These are phyloP conservation scores for Neonectria punicea DNA, from an alignment of 2,329 filamentous ascomycete genomes.

Conservation along the genomic window DNA sequence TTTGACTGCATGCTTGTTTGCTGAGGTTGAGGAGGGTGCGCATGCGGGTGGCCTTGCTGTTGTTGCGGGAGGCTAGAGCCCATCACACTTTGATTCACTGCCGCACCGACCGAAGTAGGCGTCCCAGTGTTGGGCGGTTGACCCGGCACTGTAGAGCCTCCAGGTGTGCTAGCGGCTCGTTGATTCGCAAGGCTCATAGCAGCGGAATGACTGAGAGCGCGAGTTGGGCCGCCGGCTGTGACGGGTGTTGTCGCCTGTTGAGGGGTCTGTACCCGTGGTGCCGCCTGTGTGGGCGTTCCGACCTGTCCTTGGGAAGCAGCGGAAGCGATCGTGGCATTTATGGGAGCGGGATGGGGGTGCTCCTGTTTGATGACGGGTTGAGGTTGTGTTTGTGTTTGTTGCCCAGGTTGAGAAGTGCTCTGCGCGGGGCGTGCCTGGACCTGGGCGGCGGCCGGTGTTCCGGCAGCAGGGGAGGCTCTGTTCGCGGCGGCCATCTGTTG, in stretches of 20 bases:
- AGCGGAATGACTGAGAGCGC: slow-evolving; percentile 60
- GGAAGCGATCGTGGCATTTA: slow-evolving; percentile 58
- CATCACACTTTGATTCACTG: slow-evolving; percentile 48
- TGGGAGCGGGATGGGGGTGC: slow-evolving; percentile 53
- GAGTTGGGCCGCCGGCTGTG: slow-evolving; percentile 51
- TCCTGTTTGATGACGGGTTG: slow-evolving; percentile 48
- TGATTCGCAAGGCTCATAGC: slow-evolving; percentile 62
- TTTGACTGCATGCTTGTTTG: slow-evolving; percentile 64
- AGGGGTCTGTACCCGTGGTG: slow-evolving; percentile 61
- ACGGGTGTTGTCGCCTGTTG: slow-evolving; percentile 59
- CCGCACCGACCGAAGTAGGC: slow-evolving; percentile 42
- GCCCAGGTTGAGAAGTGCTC: slow-evolving; percentile 39
- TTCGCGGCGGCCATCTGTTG: slow-evolving; percentile 48
- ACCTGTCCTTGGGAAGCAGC: slow-evolving; percentile 52
- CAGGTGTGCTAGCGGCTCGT: slow-evolving; percentile 50
- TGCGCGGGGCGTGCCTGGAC: slow-evolving; percentile 43
- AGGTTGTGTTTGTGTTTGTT: slow-evolving; percentile 39
- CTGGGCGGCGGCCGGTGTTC: slow-evolving; percentile 37
- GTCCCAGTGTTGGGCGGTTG: slow-evolving; percentile 47
- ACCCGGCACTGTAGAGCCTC: slow-evolving; percentile 43
- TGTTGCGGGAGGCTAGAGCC: slow-evolving; percentile 45
- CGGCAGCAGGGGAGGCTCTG: slow-evolving; percentile 46
- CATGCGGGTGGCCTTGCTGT: slow-evolving; percentile 58
- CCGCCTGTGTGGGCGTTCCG: slow-evolving; percentile 61
- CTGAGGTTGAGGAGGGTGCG: slow-evolving; percentile 58